Evolutionary conservation across 176 grass and related monocot genomes (phyloP).

Genomic region (Carex myosuroides): DNA sequence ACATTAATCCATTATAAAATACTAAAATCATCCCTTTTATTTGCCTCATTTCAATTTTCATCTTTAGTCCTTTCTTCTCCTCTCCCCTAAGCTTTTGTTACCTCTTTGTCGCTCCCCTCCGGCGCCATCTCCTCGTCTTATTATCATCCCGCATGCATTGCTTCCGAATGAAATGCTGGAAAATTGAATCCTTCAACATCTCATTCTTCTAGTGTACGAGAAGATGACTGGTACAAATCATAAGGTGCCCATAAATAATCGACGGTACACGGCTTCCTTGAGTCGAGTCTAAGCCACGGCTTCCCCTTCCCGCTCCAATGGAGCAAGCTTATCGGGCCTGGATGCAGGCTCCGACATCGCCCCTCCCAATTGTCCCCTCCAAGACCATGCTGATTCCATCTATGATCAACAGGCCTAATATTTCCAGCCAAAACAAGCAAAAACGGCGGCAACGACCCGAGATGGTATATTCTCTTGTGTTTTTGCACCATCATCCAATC

Average conservation of each 20-base stretch:
- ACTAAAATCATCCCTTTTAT: conserved; percentile 15
- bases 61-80: conserved; percentile 2
- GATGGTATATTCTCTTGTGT: conserved; percentile 55
- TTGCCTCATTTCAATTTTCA: conserved; percentile 10
- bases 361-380: conserved; percentile 73
- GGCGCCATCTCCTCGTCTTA: neutral
- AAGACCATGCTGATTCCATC: conserved; percentile 84
- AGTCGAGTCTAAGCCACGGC: conserved; percentile 63
- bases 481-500: conserved; percentile 88
- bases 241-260: conserved; percentile 79
- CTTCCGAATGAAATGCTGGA: neutral
- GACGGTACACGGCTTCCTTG: conserved; percentile 52
- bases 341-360: conserved; percentile 53
- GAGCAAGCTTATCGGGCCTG: conserved; percentile 63
- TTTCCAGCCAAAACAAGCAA: conserved; percentile 63
- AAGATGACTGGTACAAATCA: conserved; percentile 56
- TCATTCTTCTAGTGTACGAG: conserved; percentile 62
- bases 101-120: neutral
- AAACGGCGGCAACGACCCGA: conserved; percentile 73
- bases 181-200: neutral
- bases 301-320: conserved; percentile 85
- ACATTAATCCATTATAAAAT: conserved; percentile 11
- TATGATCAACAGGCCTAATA: conserved; percentile 65
- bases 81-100: conserved; percentile 10
- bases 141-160: neutral